Base-by-base conservation (phyloP, 805 yeast genomes). In the Metschnikowia corniflorae region DNA sequence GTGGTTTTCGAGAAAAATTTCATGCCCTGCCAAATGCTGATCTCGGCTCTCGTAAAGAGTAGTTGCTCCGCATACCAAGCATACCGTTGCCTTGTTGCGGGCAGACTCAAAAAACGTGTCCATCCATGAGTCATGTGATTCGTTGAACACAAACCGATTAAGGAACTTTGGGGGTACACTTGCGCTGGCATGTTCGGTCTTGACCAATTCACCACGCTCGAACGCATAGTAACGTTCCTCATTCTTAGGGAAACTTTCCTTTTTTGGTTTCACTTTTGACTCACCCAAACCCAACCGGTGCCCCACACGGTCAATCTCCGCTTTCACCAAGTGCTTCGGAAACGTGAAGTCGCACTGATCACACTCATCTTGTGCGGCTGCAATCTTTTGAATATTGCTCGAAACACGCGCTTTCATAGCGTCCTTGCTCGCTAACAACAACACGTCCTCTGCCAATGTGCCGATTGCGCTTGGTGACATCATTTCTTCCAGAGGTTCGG, bases 281-380 rank as follows among this genome's bases (percentile, higher is more conserved):
- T 5, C 8, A 14, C 7, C 14, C n/a, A 13, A 22, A 5, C 13
- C 15, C 16, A 36, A 22, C 12, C 27, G 17, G 6, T n/a, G 7
- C 18, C 32, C 26, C 5, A 25, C 16, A 14, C 22, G 14, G 10
- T 37, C 33, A 17, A 39, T 26, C 22, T 24, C 23, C 20, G 19
- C n/a, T 21, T 38, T 34, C 9, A 38, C 15, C n/a, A 27, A 16
- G 5, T 50, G 52, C 26, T 49, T 39, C 1, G 68, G 62, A 38
- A 46, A 55, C 16, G 45, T 46, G 34, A 63, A 65, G 5, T 43
- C 30, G 31, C 53, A 42, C 15, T 43, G 37, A 2, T 51, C 53
- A 31, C 68, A 61, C 21, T 43, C 47, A 2, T 37, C 43, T 21
- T 60, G 45, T 23, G 40, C 21, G 6, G 16, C 12, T 5, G 33